A percentile compares a stretch with the other conserved stretches of the same genome.
Evolutionary conservation across 2,329 filamentous ascomycete species (phyloP).

Genomic region (Cercospora sp.): DNA sequence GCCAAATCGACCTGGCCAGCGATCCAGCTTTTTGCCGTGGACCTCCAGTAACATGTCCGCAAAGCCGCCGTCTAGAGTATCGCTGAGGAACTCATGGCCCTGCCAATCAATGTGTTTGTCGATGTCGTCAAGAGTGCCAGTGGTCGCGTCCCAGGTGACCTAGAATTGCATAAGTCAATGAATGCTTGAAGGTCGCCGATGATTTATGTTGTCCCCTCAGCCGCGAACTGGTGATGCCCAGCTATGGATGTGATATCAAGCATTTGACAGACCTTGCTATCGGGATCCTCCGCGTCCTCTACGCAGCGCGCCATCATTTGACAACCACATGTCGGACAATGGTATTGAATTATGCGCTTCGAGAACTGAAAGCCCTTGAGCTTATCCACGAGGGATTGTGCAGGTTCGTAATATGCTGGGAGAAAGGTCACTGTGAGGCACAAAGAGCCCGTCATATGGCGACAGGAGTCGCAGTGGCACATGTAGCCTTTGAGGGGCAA

Average conservation of each 20-base stretch:
- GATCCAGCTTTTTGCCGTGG: slow-evolving; percentile 30
- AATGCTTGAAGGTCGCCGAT: background rate
- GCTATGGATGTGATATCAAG: background rate
- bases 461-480: slow-evolving; percentile 57
- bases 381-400: slow-evolving; percentile 32
- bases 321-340: slow-evolving; percentile 54
- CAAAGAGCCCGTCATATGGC: slow-evolving; percentile 51
- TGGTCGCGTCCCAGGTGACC: slow-evolving; percentile 32
- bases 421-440: slow-evolving; percentile 47
- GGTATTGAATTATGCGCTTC: slow-evolving; percentile 44
- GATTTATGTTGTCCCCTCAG: background rate
- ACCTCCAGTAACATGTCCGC: slow-evolving; percentile 37
- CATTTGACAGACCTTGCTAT: slow-evolving; percentile 12
- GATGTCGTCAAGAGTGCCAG: slow-evolving; percentile 37
- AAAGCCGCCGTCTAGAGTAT: slow-evolving; percentile 43
- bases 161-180: background rate
- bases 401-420: slow-evolving; percentile 37
- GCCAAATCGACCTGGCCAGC: slow-evolving; percentile 31
- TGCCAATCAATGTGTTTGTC: slow-evolving; percentile 37
- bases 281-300: slow-evolving; percentile 26
- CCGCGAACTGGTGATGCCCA: background rate
- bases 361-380: slow-evolving; percentile 50
- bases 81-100: slow-evolving; percentile 38
- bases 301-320: slow-evolving; percentile 37
- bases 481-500: slow-evolving; percentile 45